Evolutionary conservation across 2,329 filamentous ascomycete genomes (phyloP).

Genomic region (Botryotinia globosa): DNA sequence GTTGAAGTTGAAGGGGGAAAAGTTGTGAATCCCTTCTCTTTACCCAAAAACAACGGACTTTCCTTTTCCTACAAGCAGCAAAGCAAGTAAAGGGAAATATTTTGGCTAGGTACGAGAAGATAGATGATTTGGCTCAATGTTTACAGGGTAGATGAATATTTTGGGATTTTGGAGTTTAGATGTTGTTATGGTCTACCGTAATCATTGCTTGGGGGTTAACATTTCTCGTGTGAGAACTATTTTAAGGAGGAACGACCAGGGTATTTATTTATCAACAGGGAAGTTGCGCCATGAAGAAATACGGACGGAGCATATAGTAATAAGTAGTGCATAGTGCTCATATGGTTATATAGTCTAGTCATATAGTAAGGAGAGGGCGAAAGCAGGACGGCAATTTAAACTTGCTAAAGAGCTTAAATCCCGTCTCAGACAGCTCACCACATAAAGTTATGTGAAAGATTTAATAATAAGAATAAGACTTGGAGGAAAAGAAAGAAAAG

Average conservation of each 20-base stretch:
- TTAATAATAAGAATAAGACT: not conserved
- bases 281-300: not conserved
- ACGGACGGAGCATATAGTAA: not conserved
- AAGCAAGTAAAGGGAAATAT: not conserved
- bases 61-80: not conserved
- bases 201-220: not conserved
- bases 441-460: not conserved
- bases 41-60: not conserved
- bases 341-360: not conserved
- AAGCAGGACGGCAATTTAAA: not conserved
- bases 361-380: not conserved
- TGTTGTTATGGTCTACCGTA: constrained; percentile 2
- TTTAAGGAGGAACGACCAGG: constrained; percentile 10
- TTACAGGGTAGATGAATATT: not conserved
- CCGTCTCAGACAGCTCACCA: not conserved
- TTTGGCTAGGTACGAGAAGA: not conserved
- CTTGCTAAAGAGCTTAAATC: not conserved
- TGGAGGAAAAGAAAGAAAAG: too few species aligned
- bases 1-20: not conserved
- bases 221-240: constrained; percentile 3
- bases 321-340: not conserved
- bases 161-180: not conserved
- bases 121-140: not conserved
- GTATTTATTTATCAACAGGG: not conserved
- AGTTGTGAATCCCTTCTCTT: constrained; percentile 11